A percentile compares a stretch with the other conserved stretches of the same genome.
phyloP scores from a whole-genome alignment of 805 yeast genomes.

The Pichia cabralensis region DNA sequence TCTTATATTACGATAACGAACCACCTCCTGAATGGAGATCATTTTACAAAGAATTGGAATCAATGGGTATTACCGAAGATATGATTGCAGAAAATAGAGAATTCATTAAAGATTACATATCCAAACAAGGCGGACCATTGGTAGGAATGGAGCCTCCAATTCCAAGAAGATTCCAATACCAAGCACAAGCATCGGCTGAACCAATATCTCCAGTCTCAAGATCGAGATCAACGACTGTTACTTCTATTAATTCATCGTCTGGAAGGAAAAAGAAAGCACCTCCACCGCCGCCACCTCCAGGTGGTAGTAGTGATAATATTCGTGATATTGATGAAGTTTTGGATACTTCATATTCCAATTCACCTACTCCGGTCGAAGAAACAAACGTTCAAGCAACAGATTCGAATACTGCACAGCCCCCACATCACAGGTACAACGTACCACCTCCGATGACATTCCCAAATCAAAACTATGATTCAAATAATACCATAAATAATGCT shows the following conservation, averaged over 20 bases:
- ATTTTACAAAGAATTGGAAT: constrained; percentile 60
- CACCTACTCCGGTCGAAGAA: neutral
- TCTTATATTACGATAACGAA: constrained; percentile 61
- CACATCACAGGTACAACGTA: constrained; percentile 1
- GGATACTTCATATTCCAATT: constrained; percentile 10
- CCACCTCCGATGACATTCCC: constrained; percentile 13
- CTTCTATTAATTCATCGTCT: constrained; percentile 5
- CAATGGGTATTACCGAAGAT: constrained; percentile 75
- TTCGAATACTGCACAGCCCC: constrained; percentile 1
- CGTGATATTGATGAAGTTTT: neutral
- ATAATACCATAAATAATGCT: too few relatives aligned
- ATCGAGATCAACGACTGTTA: constrained; percentile 9
- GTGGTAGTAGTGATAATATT: neutral
- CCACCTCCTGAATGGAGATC: constrained; percentile 84
- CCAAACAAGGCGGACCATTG: constrained; percentile 67
- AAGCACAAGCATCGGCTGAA: too few relatives aligned
- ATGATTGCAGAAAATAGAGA: constrained; percentile 83
- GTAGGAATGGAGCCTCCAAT: constrained; percentile 80
- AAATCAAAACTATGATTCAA: constrained; percentile 1
- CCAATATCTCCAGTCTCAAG: too few relatives aligned
- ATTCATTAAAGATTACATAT: constrained; percentile 69
- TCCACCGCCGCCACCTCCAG: constrained; percentile 31
- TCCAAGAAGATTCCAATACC: constrained; percentile 48
- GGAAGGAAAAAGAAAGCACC: constrained; percentile 25
- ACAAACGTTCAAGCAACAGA: neutral